A percentile compares a stretch with the other conserved stretches of the same genome.
Evolutionary conservation across 345 rosid genomes (phyloP).

Genomic region (Chamaenerion angustifolium): DNA sequence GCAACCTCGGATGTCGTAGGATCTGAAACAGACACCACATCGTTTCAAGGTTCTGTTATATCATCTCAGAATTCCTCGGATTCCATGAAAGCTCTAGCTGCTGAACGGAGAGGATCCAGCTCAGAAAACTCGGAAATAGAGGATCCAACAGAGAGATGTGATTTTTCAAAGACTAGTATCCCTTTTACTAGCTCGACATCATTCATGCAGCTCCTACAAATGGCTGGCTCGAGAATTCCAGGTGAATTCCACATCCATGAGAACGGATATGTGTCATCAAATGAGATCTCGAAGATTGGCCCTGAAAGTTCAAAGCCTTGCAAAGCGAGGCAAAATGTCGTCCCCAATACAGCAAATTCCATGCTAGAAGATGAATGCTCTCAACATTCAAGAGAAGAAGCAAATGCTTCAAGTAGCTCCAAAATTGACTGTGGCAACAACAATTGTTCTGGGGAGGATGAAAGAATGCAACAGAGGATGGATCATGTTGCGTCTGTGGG

Average conservation of each 20-base stretch:
- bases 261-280: constrained; percentile 11
- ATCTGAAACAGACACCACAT: constrained; percentile 13
- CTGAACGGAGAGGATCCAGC: constrained; percentile 38
- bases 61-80: constrained; percentile 36
- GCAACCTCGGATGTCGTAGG: constrained; percentile 19
- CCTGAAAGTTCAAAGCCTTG: constrained; percentile 8
- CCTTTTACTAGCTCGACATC: constrained; percentile 18
- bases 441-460: constrained; percentile 15
- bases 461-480: constrained; percentile 14
- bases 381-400: constrained; percentile 14
- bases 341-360: constrained; percentile 10
- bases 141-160: constrained; percentile 10
- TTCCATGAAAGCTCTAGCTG: constrained; percentile 23
- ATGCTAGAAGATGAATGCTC: constrained; percentile 16
- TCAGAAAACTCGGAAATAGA: constrained; percentile 34
- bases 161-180: constrained; percentile 6
- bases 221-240: constrained; percentile 23
- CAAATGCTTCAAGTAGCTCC: constrained; percentile 16
- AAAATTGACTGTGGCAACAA: constrained; percentile 10
- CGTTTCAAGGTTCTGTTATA: constrained; percentile 45
- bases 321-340: constrained; percentile 7
- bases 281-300: constrained; percentile 16
- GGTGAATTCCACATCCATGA: constrained; percentile 17
- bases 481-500: constrained; percentile 16
- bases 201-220: constrained; percentile 41